phyloP scores from a whole-genome alignment of 2,329 filamentous ascomycete species.

The Knufia fluminis region DNA sequence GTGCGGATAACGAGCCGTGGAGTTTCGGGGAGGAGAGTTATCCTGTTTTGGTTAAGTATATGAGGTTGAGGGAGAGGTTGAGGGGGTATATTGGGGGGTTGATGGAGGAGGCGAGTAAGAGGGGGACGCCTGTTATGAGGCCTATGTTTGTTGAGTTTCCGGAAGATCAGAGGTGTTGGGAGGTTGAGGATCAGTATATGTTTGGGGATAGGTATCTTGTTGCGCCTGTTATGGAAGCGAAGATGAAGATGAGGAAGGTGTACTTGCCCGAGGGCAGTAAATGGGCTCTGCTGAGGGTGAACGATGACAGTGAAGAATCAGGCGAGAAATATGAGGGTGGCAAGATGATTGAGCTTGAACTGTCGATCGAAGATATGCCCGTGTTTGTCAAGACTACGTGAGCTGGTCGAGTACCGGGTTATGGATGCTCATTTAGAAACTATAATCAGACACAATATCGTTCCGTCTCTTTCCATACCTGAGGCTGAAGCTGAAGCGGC shows the following conservation, averaged over 20 bases:
- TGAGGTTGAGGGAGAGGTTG: conserved; percentile 49
- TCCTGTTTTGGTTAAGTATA: conserved; percentile 50
- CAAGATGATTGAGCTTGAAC: conserved; percentile 32
- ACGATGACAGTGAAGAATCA: conserved; percentile 25
- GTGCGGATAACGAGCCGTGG: conserved; percentile 57
- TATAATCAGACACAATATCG: too few species aligned
- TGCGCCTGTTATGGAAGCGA: conserved; percentile 46
- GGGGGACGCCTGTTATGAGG: conserved; percentile 53
- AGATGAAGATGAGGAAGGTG: conserved; percentile 35
- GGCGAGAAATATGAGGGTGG: conserved; percentile 32
- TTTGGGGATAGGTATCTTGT: conserved; percentile 52
- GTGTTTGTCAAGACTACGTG: conserved; percentile 30
- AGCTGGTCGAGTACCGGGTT: too few species aligned
- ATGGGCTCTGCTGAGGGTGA: conserved; percentile 32
- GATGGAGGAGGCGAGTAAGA: conserved; percentile 52
- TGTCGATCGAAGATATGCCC: conserved; percentile 40
- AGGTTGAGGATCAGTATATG: conserved; percentile 54
- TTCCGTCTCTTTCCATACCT: too few species aligned
- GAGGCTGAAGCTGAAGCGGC: too few species aligned
- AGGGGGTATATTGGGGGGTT: conserved; percentile 48
- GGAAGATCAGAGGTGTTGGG: conserved; percentile 44
- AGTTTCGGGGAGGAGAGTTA: conserved; percentile 54
- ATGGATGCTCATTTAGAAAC: too few species aligned
- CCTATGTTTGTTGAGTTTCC: conserved; percentile 58
- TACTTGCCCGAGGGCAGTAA: conserved; percentile 45